Evolutionary conservation across 345 rosid genomes (phyloP).

Genomic region (Toxicodendron radicans): DNA sequence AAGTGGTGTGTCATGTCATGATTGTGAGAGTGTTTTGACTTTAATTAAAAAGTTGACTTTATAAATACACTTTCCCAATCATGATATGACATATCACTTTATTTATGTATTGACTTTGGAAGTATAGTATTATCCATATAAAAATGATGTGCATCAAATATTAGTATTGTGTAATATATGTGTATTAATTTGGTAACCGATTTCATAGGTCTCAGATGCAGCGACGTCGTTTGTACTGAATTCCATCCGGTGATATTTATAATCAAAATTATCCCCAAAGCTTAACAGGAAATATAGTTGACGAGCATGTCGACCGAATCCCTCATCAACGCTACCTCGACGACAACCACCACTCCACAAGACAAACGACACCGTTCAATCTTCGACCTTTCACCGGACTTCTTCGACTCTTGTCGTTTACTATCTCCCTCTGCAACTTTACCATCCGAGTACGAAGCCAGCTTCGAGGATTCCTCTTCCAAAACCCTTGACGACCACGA

Average conservation of each 20-base stretch:
- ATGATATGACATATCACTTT: no score
- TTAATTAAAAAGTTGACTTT: no score
- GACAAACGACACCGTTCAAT: constrained; percentile 56
- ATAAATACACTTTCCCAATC: no score
- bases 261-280: not conserved
- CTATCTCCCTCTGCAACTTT: constrained; percentile 46
- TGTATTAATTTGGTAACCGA: no score
- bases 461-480: constrained; percentile 22
- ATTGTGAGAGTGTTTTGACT: no score
- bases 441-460: constrained; percentile 21
- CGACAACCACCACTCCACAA: constrained; percentile 6
- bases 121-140: no score
- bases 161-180: no score
- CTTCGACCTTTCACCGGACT: constrained; percentile 54
- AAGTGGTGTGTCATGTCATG: no score
- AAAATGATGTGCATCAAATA: no score
- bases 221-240: not conserved
- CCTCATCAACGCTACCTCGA: constrained; percentile 13
- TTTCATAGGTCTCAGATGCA: no score
- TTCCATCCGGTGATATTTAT: no score
- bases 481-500: constrained; percentile 30
- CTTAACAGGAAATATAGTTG: not conserved
- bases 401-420: constrained; percentile 64
- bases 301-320: constrained; percentile 35
- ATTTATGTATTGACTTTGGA: no score